Evolutionary conservation across 257 asterid genomes (phyloP), one percentile per base, ranked within the genome.

Genomic region (Salvia rosmarinus): DNA sequence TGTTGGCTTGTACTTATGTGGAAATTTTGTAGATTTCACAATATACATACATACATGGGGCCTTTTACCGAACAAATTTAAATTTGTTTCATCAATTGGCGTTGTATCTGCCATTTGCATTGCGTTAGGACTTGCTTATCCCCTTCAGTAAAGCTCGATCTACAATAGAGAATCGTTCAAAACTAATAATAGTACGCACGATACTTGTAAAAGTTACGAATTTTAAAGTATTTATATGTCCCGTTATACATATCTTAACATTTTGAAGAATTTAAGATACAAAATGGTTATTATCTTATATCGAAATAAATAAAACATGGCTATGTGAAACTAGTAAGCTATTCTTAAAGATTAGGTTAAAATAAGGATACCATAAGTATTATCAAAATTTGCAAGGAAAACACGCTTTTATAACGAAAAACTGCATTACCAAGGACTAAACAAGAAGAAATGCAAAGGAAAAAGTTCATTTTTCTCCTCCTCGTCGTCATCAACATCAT

Each of bases 21-120:
- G 32, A 28, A 72, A 40, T 58, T 60, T 50, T 59, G 56, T 43
- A 72, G 72, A 43, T 28, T 72, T 59, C 34, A 43, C 49, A 8
- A 40, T 8, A 47, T 19, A 21, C 14, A 59, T 9, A 3, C 16
- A 9, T 11, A 23, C 44, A 39, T 39, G 44, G 9, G 44, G 44
- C 2, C 12, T 39, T 39, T 39, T 1, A 39, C 9, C 9, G 13
- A 39, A 32, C 5, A 54, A 37, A 42, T 55, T 71, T 30, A 46
- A 20, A 44, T 17, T 7, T 30, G 14, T 13, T 1, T 4, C 25
- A 47, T 9, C 0, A 4, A 30, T 28, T 30, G 42, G 5, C 47
- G 37, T 25, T 50, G 57, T 20, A 50, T 50, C 56, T 46, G 54
- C 9, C 54, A 5, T n/a, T n/a, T n/a, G n/a, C n/a, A n/a, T n/a